phyloP scores from a whole-genome alignment of 805 yeast species.

The Zygosaccharomyces bisporus region DNA sequence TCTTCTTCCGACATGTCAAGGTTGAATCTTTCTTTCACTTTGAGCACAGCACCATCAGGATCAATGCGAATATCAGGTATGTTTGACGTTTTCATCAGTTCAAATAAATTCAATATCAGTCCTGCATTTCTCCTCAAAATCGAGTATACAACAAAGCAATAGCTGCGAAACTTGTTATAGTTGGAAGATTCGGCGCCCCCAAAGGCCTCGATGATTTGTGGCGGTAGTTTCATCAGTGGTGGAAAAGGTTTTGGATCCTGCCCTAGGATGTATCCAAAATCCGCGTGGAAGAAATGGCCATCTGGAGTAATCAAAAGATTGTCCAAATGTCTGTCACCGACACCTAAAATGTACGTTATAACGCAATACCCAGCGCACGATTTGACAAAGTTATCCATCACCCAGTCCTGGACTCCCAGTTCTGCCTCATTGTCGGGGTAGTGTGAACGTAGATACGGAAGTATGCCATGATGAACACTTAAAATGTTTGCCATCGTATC shows the following conservation, averaged over 20 bases:
- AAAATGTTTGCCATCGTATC: slow-evolving; percentile 80
- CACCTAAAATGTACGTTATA: slow-evolving; percentile 88
- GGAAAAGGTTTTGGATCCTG: slow-evolving; percentile 99
- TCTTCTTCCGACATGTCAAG: slow-evolving; percentile 93
- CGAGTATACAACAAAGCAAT: slow-evolving; percentile 91
- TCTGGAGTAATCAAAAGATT: slow-evolving; percentile 77
- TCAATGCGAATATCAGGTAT: slow-evolving; percentile 87
- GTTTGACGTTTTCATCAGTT: slow-evolving; percentile 88
- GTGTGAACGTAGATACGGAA: slow-evolving; percentile 64
- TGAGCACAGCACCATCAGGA: slow-evolving; percentile 79
- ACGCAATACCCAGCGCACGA: slow-evolving; percentile 98
- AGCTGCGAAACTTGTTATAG: slow-evolving; percentile 80
- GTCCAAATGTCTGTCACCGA: slow-evolving; percentile 96
- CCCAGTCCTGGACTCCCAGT: slow-evolving; percentile 42
- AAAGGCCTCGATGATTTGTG: slow-evolving; percentile 95
- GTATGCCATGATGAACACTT: slow-evolving; percentile 67
- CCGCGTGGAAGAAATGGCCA: slow-evolving; percentile 95
- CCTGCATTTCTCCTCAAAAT: slow-evolving; percentile 87
- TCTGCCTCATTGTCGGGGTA: slow-evolving; percentile 49
- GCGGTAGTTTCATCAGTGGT: slow-evolving; percentile 95
- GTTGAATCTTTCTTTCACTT: slow-evolving; percentile 91
- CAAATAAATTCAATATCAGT: slow-evolving; percentile 83
- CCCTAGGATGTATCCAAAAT: slow-evolving; percentile 94
- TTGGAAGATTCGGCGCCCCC: slow-evolving; percentile 88
- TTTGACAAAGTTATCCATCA: slow-evolving; percentile 90